A percentile compares a stretch with the other conserved stretches of the same genome.
These are phyloP conservation scores for Crinitomyces ghanaensis DNA, from an alignment of 805 yeast genomes.

Conservation along the genomic window DNA sequence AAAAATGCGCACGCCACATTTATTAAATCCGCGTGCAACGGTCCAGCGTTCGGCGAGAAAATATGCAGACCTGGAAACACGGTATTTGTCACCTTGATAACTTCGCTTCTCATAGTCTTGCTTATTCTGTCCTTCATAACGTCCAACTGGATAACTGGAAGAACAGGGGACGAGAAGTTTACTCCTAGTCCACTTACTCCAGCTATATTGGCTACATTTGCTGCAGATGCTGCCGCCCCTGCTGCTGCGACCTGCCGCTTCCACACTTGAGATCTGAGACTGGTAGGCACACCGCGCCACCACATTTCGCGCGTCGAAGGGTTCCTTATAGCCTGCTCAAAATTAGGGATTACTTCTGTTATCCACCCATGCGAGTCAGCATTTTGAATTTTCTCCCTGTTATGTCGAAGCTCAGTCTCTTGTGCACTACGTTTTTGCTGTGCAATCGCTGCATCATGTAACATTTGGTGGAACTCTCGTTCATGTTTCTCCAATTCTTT, in stretches of 20 bases:
- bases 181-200: no score
- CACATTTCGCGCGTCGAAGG: conserved; percentile 40
- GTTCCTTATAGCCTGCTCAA: conserved; percentile 25
- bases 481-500: conserved; percentile 45
- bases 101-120: no score
- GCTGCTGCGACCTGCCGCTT: conserved; percentile 32
- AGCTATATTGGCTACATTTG: no score
- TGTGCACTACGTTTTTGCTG: conserved; percentile 25
- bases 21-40: conserved; percentile 26
- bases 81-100: conserved; percentile 14
- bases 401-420: conserved; percentile 13
- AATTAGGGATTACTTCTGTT: conserved; percentile 29
- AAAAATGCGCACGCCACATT: no score
- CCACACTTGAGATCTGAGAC: conserved; percentile 42
- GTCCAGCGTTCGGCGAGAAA: conserved; percentile 28
- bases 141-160: no score
- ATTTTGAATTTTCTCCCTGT: conserved; percentile 15
- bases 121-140: no score
- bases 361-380: conserved; percentile 31
- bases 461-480: conserved; percentile 36
- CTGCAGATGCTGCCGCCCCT: no score
- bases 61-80: conserved; percentile 30
- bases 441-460: conserved; percentile 26
- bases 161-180: no score
- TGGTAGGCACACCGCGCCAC: conserved; percentile 50